Evolutionary conservation across 2,329 filamentous ascomycete species (phyloP), one percentile per base, ranked within the genome.

Genomic region (Periconia sp.): DNA sequence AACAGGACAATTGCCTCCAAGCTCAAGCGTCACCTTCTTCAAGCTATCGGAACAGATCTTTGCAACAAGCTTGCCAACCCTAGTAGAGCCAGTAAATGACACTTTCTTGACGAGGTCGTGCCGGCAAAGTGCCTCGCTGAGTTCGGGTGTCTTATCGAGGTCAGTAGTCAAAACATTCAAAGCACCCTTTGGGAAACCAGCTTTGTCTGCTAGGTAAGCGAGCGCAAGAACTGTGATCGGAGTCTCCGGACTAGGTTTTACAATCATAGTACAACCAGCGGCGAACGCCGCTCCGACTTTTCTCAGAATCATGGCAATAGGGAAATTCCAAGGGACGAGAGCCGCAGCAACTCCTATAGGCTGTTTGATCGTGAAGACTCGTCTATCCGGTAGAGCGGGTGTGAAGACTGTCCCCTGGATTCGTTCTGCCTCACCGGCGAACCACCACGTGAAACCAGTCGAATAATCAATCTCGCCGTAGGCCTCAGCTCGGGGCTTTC

Each of bases 281-380:
- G 86, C 86, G 26, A 89, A 69, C 1, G 86, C 86, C 5, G 85
- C 83, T 34, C 81, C 78, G 2, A 80, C 84, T 62, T 89, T 89
- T 22, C 86, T 76, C 38, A 88, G 65, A 5, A 88, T 78, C 82
- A 89, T 78, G 12, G 83, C 84, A 36, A 86, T 76, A 0, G 84
- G 84, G 52, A 87, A 88, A 57, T 89, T 87, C 86, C 86, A 89
- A 4, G 86, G 86, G 2, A 88, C 85, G 12, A 89, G 70, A 0
- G 85, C 86, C 0, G 79, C 85, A 0, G 81, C 77, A 9, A 88
- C 84, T 41, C 86, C 86, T 45, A 88, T 78, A 1, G 86, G 86
- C 66, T 89, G 86, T 73, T 92, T 92, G 55, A 91, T 79, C 0
- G 85, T 87, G 48, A 92, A 81, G 3, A 85, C 77, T 10, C 87